These are phyloP conservation scores for Herpetospermum pedunculosum DNA, from an alignment of 306 rosid genomes.

Conservation along the genomic window DNA sequence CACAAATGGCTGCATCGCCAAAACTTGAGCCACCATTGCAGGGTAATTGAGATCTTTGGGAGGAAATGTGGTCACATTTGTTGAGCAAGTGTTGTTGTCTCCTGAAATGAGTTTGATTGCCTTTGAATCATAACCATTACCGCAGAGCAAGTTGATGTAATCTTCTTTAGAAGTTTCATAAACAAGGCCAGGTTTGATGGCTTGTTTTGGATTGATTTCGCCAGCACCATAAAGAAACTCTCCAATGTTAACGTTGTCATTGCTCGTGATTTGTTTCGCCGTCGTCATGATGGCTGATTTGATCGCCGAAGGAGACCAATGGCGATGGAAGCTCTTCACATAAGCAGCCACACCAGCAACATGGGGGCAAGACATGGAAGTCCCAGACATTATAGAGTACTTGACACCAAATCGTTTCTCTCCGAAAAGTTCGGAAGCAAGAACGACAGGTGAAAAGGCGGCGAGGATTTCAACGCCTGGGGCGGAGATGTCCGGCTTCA, in stretches of 20 bases:
- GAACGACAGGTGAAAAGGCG: constrained; percentile 14
- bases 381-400: constrained; percentile 16
- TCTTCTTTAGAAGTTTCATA: constrained; percentile 17
- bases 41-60: constrained; percentile 23
- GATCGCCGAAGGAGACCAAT: constrained; percentile 21
- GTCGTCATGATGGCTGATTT: constrained; percentile 24
- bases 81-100: constrained; percentile 2
- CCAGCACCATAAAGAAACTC: constrained; percentile 33
- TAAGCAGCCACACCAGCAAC: constrained; percentile 22
- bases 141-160: constrained; percentile 21
- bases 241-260: neutral
- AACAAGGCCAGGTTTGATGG: constrained; percentile 22
- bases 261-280: constrained; percentile 10
- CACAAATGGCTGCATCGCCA: neutral
- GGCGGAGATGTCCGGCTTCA: constrained; percentile 28
- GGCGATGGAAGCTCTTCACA: constrained; percentile 15
- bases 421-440: neutral
- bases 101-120: constrained; percentile 11
- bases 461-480: constrained; percentile 23
- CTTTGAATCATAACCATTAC: too few species aligned
- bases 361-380: constrained; percentile 29
- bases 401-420: constrained; percentile 7
- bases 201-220: constrained; percentile 15
- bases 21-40: constrained; percentile 12
- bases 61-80: neutral